Conservation (phyloP, 2,329 filamentous ascomycete genomes). For the Fusarium denticulatum region DNA sequence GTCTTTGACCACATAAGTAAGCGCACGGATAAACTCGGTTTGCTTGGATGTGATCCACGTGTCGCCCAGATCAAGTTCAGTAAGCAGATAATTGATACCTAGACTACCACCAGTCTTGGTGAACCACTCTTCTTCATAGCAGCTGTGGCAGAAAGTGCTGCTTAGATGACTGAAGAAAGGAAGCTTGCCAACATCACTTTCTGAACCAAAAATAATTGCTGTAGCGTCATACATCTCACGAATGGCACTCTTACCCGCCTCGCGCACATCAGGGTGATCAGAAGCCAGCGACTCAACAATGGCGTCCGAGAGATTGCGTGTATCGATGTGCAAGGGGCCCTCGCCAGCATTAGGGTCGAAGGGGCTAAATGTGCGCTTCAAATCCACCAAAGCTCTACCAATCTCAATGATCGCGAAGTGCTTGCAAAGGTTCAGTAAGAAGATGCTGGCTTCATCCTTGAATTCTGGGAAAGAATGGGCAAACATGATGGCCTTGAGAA, state of each 20-base stretch:
- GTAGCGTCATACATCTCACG: slow-evolving; percentile 81
- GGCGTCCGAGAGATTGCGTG: slow-evolving; percentile 86
- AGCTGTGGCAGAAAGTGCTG: slow-evolving; percentile 89
- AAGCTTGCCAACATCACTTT: slow-evolving; percentile 76
- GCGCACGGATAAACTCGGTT: slow-evolving; percentile 86
- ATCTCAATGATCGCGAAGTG: slow-evolving; percentile 94
- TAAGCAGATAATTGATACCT: slow-evolving; percentile 89
- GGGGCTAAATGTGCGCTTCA: slow-evolving; percentile 78
- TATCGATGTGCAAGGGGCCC: slow-evolving; percentile 86
- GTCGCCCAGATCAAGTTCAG: slow-evolving; percentile 85
- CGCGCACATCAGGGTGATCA: slow-evolving; percentile 81
- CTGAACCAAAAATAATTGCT: slow-evolving; percentile 79
- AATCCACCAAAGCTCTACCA: slow-evolving; percentile 81
- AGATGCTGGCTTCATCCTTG: slow-evolving; percentile 76
- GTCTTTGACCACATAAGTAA: slow-evolving; percentile 98
- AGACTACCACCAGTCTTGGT: slow-evolving; percentile 92
- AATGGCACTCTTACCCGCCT: slow-evolving; percentile 83
- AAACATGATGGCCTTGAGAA: slow-evolving; percentile 89
- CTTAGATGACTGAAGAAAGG: slow-evolving; percentile 87
- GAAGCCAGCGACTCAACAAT: slow-evolving; percentile 91
- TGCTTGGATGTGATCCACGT: slow-evolving; percentile 85
- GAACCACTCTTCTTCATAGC: slow-evolving; percentile 98
- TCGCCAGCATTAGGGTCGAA: slow-evolving; percentile 91
- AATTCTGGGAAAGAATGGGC: slow-evolving; percentile 85
- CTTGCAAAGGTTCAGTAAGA: slow-evolving; percentile 83